These are phyloP conservation scores for Petunia secreta DNA, from an alignment of 257 asterid genomes.

Conservation along the genomic window DNA sequence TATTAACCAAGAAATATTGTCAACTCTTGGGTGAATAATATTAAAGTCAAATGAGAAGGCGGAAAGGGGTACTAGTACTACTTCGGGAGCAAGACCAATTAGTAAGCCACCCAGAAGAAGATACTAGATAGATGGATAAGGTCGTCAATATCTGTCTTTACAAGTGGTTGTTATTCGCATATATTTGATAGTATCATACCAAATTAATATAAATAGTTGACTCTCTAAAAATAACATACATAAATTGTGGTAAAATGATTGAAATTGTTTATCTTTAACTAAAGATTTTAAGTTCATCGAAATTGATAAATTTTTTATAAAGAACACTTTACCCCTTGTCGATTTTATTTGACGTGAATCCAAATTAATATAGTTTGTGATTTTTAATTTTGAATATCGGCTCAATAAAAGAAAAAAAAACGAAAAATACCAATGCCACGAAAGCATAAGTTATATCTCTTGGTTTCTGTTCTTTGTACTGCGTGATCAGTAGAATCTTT, in stretches of 20 bases:
- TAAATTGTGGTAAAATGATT: neutral
- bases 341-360: too few species aligned
- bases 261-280: neutral
- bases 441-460: neutral
- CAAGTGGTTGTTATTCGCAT: neutral
- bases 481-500: neutral
- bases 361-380: neutral
- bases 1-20: neutral
- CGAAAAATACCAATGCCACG: neutral
- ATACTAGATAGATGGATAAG: conserved; percentile 41
- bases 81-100: neutral
- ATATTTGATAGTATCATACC: neutral
- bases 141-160: neutral
- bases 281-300: too few species aligned
- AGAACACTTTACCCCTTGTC: too few species aligned
- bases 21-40: neutral
- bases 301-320: too few species aligned
- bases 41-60: conserved; percentile 12
- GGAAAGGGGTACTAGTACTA: neutral
- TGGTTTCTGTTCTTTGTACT: too few species aligned
- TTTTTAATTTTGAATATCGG: neutral
- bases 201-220: neutral
- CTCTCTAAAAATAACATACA: neutral
- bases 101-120: conserved; percentile 10
- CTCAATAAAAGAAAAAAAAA: neutral